Conservation (phyloP, 345 rosid genomes). For the Salix koriyanagi region DNA sequence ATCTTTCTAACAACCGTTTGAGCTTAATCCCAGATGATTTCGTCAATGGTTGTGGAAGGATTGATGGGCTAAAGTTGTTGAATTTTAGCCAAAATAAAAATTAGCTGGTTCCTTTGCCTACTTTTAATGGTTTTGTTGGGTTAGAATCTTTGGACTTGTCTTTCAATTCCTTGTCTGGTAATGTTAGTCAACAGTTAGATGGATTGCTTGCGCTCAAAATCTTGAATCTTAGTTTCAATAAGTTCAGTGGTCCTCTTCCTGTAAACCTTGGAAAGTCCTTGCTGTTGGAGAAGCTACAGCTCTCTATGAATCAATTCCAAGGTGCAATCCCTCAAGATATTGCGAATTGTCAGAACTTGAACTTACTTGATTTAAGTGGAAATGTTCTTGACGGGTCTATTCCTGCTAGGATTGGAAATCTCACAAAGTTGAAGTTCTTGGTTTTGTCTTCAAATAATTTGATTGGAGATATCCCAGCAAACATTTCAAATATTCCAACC, state of each 20-base stretch:
- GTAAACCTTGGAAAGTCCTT: slow-evolving; percentile 26
- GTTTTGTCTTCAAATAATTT: slow-evolving; percentile 49
- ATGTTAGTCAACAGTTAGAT: slow-evolving; percentile 38
- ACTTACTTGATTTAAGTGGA: slow-evolving; percentile 44
- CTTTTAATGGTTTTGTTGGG: slow-evolving; percentile 42
- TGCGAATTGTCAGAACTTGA: slow-evolving; percentile 33
- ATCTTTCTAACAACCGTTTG: slow-evolving; percentile 49
- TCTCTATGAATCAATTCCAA: slow-evolving; percentile 32
- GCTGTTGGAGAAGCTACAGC: slow-evolving; percentile 44
- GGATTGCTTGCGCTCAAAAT: slow-evolving; percentile 41
- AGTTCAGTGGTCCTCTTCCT: slow-evolving; percentile 40
- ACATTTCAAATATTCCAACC: slow-evolving; percentile 37
- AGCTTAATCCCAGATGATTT: slow-evolving; percentile 46
- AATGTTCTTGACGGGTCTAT: slow-evolving; percentile 45
- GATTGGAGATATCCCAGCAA: slow-evolving; percentile 42
- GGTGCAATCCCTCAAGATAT: slow-evolving; percentile 50
- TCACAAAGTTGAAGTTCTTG: slow-evolving; percentile 41
- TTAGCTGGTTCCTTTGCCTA: slow-evolving; percentile 42
- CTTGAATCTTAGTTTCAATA: slow-evolving; percentile 47
- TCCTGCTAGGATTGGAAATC: slow-evolving; percentile 47
- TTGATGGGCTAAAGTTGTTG: slow-evolving; percentile 41
- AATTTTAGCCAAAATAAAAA: slow-evolving; percentile 46
- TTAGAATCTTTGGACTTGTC: slow-evolving; percentile 62
- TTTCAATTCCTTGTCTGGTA: slow-evolving; percentile 35
- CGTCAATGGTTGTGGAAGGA: slow-evolving; percentile 36